Percentiles rank a stretch among this genome's conserved stretches.
These are phyloP conservation scores for Coix lacrymajobi DNA, from an alignment of 176 grass and related monocot species.

Conservation along the genomic window DNA sequence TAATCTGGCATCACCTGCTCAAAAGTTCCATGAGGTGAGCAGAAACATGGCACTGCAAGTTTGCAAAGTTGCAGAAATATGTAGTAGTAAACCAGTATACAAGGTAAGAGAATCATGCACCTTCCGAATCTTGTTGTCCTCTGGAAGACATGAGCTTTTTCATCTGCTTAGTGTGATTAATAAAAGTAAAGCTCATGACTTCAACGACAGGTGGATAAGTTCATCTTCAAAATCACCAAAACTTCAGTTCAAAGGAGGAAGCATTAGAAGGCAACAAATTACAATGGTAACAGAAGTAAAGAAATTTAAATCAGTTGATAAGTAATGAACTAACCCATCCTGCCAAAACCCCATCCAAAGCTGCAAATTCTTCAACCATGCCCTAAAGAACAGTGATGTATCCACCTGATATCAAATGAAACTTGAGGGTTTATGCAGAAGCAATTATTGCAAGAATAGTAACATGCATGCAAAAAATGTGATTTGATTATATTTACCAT, in stretches of 20 bases:
- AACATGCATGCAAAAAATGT: neutral
- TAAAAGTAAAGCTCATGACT: conserved; percentile 36
- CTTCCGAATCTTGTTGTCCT: conserved; percentile 19
- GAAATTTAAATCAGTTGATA: neutral
- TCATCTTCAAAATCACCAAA: conserved; percentile 31
- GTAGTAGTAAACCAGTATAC: neutral
- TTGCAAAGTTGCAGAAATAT: neutral
- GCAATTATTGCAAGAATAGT: neutral
- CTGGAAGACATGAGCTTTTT: conserved; percentile 33
- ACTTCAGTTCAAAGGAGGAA: conserved; percentile 10
- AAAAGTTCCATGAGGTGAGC: neutral
- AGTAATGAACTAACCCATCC: conserved; percentile 34
- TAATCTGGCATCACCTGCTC: conserved; percentile 16
- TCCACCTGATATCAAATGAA: conserved; percentile 23
- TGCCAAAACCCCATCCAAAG: conserved; percentile 33
- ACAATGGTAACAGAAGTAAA: neutral
- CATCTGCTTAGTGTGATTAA: conserved; percentile 32
- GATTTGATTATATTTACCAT: conserved; percentile 20
- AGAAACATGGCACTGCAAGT: neutral
- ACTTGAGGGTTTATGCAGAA: neutral
- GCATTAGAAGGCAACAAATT: conserved; percentile 22
- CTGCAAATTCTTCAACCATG: conserved; percentile 41
- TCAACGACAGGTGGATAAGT: conserved; percentile 38
- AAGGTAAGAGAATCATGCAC: conserved; percentile 22
- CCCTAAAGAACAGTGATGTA: conserved; percentile 31